A percentile compares a stretch with the other conserved stretches of the same genome.
Conservation (phyloP, 2,329 filamentous ascomycete species). For the Diaporthe australafricana region DNA sequence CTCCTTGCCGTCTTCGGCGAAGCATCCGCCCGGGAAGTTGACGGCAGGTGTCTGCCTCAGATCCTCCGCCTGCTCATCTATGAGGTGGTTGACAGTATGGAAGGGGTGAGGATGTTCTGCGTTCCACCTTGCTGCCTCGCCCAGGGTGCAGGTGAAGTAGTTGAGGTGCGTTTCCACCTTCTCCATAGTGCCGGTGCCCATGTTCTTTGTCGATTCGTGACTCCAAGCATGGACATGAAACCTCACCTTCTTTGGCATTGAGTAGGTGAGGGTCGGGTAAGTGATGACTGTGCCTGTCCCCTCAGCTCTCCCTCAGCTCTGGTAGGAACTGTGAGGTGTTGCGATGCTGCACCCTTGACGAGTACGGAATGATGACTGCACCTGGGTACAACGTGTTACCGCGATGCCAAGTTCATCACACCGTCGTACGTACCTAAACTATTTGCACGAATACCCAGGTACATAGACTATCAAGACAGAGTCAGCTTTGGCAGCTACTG, state of each 20-base stretch:
- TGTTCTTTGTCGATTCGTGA: background rate
- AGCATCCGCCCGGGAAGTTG: slow-evolving; percentile 35
- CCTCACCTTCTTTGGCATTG: slow-evolving; percentile 30
- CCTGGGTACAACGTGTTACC: no score
- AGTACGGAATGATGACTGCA: background rate
- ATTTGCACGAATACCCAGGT: no score
- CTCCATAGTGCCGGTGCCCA: background rate
- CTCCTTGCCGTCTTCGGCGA: slow-evolving; percentile 26
- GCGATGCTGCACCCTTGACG: background rate
- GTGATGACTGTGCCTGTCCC: no score
- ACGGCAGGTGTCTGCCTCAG: slow-evolving; percentile 55
- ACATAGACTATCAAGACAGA: no score
- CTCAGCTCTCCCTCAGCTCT: no score
- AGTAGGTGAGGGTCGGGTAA: no score
- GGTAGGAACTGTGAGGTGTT: background rate
- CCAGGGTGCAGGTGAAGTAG: slow-evolving; percentile 72
- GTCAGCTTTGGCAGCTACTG: no score
- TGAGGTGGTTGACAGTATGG: slow-evolving; percentile 60
- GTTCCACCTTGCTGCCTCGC: slow-evolving; percentile 59
- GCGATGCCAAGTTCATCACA: no score
- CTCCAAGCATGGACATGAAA: slow-evolving; percentile 24
- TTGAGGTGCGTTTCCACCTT: slow-evolving; percentile 45
- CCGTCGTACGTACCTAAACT: no score
- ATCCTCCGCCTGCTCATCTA: slow-evolving; percentile 58
- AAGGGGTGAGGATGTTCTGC: slow-evolving; percentile 48